These are phyloP conservation scores for Termitomyces sp. DNA, from an alignment of 768 basidiomycete genomes.

Conservation along the genomic window DNA sequence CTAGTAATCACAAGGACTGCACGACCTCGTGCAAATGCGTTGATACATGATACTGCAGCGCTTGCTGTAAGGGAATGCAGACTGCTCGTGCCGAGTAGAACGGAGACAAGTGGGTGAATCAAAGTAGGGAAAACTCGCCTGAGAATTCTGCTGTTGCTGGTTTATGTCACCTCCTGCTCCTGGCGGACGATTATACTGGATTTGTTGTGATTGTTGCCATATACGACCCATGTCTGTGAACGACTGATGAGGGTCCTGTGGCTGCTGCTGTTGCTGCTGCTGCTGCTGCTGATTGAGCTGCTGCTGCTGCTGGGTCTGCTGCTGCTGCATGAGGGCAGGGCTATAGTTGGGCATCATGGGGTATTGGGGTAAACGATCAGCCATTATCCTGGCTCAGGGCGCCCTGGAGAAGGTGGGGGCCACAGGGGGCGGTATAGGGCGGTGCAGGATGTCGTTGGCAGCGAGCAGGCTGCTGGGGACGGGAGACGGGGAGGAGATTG, in stretches of 20 bases:
- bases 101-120: constrained; percentile 2
- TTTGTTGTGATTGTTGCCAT: constrained; percentile 54
- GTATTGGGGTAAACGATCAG: constrained; percentile 55
- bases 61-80: constrained; percentile 6
- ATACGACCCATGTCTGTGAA: constrained; percentile 48
- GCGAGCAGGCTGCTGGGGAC: constrained; percentile 17
- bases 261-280: constrained; percentile 33
- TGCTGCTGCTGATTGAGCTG: constrained; percentile 31
- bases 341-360: constrained; percentile 49
- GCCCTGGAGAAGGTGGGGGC: constrained; percentile 19
- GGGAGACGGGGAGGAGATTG: constrained; percentile 19
- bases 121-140: constrained; percentile 33
- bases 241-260: constrained; percentile 31
- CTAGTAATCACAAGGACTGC: constrained; percentile 7
- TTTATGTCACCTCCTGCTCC: constrained; percentile 37
- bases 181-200: constrained; percentile 37
- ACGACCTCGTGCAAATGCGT: constrained; percentile 5
- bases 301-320: constrained; percentile 34
- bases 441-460: constrained; percentile 11
- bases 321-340: constrained; percentile 37
- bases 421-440: constrained; percentile 17
- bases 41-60: constrained; percentile 7
- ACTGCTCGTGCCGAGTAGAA: constrained; percentile 6
- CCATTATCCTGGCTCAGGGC: constrained; percentile 41
- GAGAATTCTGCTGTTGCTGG: constrained; percentile 32